These are phyloP conservation scores for Westerdykella sp. DNA, from an alignment of 2,329 filamentous ascomycete genomes.

Conservation along the genomic window DNA sequence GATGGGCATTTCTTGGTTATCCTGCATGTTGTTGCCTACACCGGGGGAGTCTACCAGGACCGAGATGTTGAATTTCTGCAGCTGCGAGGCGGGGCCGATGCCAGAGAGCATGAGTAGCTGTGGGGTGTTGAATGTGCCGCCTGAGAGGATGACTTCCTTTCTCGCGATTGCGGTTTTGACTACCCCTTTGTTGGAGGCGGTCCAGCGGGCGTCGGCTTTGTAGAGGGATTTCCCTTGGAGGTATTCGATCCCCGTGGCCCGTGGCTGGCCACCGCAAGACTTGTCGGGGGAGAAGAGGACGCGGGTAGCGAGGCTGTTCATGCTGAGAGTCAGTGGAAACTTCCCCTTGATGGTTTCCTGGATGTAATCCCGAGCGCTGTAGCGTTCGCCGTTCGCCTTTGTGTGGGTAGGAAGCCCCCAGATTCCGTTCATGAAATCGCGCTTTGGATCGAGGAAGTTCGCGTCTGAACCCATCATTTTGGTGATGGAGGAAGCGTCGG, in stretches of 20 bases:
- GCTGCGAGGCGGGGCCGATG: constrained; percentile 50
- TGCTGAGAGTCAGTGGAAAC: constrained; percentile 22
- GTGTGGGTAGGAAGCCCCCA: constrained; percentile 54
- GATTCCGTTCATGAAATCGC: constrained; percentile 46
- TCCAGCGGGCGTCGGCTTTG: constrained; percentile 38
- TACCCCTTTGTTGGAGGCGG: constrained; percentile 13
- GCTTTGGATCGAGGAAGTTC: constrained; percentile 42
- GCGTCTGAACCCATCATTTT: constrained; percentile 43
- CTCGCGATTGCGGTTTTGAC: constrained; percentile 35
- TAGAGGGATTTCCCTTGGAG: constrained; percentile 39
- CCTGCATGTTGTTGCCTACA: constrained; percentile 18
- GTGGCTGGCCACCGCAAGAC: constrained; percentile 41
- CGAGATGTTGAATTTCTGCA: constrained; percentile 48
- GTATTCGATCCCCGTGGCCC: constrained; percentile 41
- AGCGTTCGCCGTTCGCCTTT: constrained; percentile 45
- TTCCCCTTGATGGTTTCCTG: constrained; percentile 40
- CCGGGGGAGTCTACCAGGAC: constrained; percentile 45
- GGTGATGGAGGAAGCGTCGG: constrained; percentile 44
- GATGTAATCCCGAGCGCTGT: constrained; percentile 51
- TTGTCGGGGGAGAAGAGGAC: constrained; percentile 30
- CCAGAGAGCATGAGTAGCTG: constrained; percentile 59
- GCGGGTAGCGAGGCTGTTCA: constrained; percentile 37
- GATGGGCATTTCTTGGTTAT: constrained; percentile 37
- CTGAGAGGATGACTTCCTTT: constrained; percentile 16
- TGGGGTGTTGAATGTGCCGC: constrained; percentile 54